Base-by-base conservation (phyloP, 768 basidiomycete genomes). In the Boletus tylopilopsis region DNA sequence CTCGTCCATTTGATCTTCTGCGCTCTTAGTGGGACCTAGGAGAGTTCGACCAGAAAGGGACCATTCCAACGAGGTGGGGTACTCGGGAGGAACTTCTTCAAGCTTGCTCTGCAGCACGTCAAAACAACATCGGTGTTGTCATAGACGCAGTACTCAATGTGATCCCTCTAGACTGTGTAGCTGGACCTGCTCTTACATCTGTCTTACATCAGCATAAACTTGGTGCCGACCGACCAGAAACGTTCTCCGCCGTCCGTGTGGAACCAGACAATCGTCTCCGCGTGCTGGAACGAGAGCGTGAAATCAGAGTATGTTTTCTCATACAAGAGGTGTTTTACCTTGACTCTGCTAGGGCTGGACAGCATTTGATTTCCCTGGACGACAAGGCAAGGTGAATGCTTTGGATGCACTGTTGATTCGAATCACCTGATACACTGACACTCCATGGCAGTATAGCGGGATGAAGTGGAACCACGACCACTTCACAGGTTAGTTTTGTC, bases 121-220 rank as follows among this genome's bases (percentile, higher is more conserved):
- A 76, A 51, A 76, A 81, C 56, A 82, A 84, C 6, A 78, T 97
- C 16, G 82, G 87, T 54, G 77, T 92, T 32, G 68, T 91, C 22
- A 83, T 94, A 41, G 93, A 95, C 57, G 91, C 91, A 1, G 90
- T 97, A 4, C 74, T 97, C 51, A 94, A 94, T 68, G 93, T 93
- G 54, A 62, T 72, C 50, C 52, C 38, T 24, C 29, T 23, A 13
- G 23, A 21, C 18, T 42, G 38, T 47, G 49, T 25, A 34, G 12
- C 45, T 16, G 29, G 12, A 15, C 27, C 30, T 29, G 58, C 18
- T 24, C 53, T 56, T 36, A 61, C 33, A 50, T 23, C 21, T 42
- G 11, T 32, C 12, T 21, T 22, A 18, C 15, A 40, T 42, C 44
- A 90, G 89, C 87, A 90, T 60, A 89, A 93, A 71, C 71, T 91